Percentiles rank a stretch among this genome's conserved stretches.
Conservation (phyloP, 129 eudicot species). For the Tagetes patula region DNA sequence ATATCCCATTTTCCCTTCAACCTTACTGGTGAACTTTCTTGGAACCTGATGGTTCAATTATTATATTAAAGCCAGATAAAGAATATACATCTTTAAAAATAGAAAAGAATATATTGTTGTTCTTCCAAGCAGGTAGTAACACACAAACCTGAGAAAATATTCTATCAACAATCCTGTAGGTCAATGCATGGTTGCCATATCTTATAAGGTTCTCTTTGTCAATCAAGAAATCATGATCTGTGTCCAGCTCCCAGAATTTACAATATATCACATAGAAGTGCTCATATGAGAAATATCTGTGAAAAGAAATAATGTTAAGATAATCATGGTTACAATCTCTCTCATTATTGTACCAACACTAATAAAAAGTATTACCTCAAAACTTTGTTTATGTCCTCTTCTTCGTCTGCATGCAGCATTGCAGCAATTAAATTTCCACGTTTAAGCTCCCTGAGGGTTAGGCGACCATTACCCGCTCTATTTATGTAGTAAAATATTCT, state of each 20-base stretch:
- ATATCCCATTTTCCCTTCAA: conserved; percentile 88
- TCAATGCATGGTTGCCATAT: conserved; percentile 86
- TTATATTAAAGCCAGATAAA: conserved; percentile 4
- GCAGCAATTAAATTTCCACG: conserved; percentile 38
- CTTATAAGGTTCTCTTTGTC: conserved; percentile 80
- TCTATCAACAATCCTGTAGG: conserved; percentile 88
- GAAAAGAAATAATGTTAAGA: not conserved
- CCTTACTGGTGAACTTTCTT: conserved; percentile 73
- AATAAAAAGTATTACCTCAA: conserved; percentile 44
- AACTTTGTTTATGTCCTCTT: conserved; percentile 86
- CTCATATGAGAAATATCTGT: conserved; percentile 80
- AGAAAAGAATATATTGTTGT: not conserved
- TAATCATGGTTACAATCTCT: conserved; percentile 6
- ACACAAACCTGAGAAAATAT: conserved; percentile 80
- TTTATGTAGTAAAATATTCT: conserved; percentile 70
- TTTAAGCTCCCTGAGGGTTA: conserved; percentile 33
- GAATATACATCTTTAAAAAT: not conserved
- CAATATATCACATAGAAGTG: conserved; percentile 86
- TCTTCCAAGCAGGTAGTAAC: not conserved
- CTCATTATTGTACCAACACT: not conserved
- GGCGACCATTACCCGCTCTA: conserved; percentile 48
- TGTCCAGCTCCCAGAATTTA: conserved; percentile 91
- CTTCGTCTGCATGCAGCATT: conserved; percentile 87
- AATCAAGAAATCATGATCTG: conserved; percentile 79
- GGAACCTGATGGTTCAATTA: conserved; percentile 50